Percentiles rank a stretch among this genome's conserved stretches.
phyloP scores from a whole-genome alignment of 345 rosid species.

The Jatropha curcas region DNA sequence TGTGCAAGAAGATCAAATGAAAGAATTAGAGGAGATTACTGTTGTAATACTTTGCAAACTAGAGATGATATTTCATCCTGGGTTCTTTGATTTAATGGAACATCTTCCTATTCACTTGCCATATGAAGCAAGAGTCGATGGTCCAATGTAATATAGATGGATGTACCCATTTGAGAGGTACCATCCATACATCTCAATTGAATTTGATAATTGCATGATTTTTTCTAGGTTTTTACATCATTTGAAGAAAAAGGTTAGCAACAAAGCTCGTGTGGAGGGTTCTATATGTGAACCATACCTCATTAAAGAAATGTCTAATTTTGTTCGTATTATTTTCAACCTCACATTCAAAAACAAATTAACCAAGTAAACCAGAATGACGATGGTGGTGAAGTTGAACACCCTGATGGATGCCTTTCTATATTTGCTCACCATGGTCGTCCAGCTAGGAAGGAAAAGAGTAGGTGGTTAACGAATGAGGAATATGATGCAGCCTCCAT shows the following conservation, averaged over 20 bases:
- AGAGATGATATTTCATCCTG: no score
- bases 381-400: not conserved
- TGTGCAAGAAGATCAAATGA: no score
- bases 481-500: no score
- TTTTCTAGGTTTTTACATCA: not conserved
- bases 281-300: not conserved
- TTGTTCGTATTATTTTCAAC: no score
- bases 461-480: no score
- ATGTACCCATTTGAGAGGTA: no score
- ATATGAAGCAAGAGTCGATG: not conserved
- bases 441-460: no score
- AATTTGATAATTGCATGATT: constrained; percentile 4
- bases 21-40: no score
- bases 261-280: constrained; percentile 1
- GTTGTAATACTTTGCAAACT: no score
- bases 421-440: not conserved
- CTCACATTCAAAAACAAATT: not conserved
- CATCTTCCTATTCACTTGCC: not conserved
- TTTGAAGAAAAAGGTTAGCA: not conserved
- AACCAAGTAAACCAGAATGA: not conserved
- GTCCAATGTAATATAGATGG: not conserved
- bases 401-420: not conserved
- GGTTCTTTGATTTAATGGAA: no score
- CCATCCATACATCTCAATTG: no score
- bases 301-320: not conserved